Evolutionary conservation across 2,329 filamentous ascomycete species (phyloP).

Genomic region (Fusarium luffae): DNA sequence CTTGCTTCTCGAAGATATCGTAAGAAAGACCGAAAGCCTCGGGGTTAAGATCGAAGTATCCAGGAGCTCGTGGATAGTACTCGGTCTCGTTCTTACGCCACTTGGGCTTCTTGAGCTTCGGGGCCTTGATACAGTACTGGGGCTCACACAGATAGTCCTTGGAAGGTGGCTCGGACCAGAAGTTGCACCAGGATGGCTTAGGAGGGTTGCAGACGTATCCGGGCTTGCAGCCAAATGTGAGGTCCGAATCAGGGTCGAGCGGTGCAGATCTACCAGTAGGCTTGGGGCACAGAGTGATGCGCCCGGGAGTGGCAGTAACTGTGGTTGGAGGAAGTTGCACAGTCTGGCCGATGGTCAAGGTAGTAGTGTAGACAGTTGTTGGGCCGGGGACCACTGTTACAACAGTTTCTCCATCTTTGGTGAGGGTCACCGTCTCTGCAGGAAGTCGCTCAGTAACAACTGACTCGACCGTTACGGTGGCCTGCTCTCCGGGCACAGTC

Average conservation of each 20-base stretch:
- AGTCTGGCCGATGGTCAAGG: slow-evolving; percentile 46
- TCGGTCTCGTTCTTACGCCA: slow-evolving; percentile 60
- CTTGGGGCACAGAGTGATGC: slow-evolving; percentile 56
- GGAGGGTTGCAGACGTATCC: slow-evolving; percentile 64
- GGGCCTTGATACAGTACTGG: slow-evolving; percentile 58
- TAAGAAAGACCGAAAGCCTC: slow-evolving; percentile 70
- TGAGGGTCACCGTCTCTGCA: slow-evolving; percentile 49
- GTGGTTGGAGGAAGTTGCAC: slow-evolving; percentile 46
- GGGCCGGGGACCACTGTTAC: slow-evolving; percentile 45
- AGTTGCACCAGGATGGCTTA: slow-evolving; percentile 61
- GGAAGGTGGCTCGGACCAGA: slow-evolving; percentile 61
- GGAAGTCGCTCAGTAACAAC: slow-evolving; percentile 48
- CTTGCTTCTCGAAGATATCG: slow-evolving; percentile 66
- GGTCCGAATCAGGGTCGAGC: slow-evolving; percentile 53
- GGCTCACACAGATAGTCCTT: slow-evolving; percentile 60
- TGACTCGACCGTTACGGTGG: slow-evolving; percentile 48
- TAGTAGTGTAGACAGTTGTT: slow-evolving; percentile 48
- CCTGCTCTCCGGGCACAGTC: slow-evolving; percentile 32
- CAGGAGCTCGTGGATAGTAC: slow-evolving; percentile 62
- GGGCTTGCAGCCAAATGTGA: slow-evolving; percentile 65
- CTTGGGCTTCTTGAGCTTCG: slow-evolving; percentile 47
- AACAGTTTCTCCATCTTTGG: slow-evolving; percentile 45
- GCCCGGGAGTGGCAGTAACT: slow-evolving; percentile 44
- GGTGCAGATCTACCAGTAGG: slow-evolving; percentile 53
- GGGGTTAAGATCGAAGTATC: slow-evolving; percentile 74